phyloP scores from a whole-genome alignment of 1,284 basidiomycete genomes.

The Ustilago vetiveriae region DNA sequence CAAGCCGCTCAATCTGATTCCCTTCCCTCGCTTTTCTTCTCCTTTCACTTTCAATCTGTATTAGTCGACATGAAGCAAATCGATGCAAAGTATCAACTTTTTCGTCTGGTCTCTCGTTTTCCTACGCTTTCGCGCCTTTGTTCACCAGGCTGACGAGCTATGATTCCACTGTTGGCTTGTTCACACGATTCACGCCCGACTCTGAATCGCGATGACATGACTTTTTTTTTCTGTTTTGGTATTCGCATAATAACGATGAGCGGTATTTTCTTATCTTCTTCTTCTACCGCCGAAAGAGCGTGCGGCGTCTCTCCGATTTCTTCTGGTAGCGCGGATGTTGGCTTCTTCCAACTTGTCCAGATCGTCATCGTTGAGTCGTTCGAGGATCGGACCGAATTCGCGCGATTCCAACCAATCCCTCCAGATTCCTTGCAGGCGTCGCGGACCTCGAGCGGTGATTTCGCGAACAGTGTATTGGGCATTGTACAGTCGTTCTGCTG shows the following conservation, averaged over 20 bases:
- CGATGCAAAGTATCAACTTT: no score
- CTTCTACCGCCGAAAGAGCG: slow-evolving; percentile 21
- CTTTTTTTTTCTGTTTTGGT: not conserved
- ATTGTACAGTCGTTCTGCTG: slow-evolving; percentile 33
- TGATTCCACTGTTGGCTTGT: no score
- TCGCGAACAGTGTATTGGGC: slow-evolving; percentile 51
- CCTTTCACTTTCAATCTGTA: no score
- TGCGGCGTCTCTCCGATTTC: slow-evolving; percentile 54
- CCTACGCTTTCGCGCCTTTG: no score
- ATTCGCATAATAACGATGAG: no score
- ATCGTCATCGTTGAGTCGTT: slow-evolving; percentile 87
- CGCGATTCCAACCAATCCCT: slow-evolving; percentile 91
- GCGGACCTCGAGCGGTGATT: slow-evolving; percentile 73
- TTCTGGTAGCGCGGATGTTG: slow-evolving; percentile 51
- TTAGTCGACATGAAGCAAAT: not conserved
- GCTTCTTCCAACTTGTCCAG: slow-evolving; percentile 73
- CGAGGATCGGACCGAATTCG: slow-evolving; percentile 88
- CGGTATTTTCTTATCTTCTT: not conserved
- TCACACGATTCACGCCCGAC: no score
- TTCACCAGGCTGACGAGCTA: no score
- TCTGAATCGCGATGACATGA: no score
- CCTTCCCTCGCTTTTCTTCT: no score
- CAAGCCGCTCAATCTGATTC: not conserved
- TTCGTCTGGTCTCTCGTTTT: no score
- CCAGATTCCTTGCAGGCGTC: slow-evolving; percentile 87